phyloP scores from a whole-genome alignment of 352 stramenopile species.

The Globisporangium lucens region DNA sequence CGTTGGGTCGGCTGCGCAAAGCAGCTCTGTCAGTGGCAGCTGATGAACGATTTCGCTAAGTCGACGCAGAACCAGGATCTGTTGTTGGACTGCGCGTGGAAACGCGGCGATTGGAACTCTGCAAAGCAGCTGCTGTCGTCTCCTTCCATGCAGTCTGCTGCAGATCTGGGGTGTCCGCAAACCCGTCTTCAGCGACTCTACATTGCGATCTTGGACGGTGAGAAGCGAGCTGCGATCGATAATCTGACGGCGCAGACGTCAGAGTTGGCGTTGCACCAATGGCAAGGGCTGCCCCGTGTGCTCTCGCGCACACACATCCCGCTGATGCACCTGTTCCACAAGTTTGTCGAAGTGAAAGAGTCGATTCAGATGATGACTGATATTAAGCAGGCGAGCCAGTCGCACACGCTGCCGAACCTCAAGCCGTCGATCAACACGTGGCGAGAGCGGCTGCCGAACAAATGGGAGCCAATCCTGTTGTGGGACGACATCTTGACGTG shows the following conservation, averaged over 20 bases:
- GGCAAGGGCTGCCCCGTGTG: constrained; percentile 84
- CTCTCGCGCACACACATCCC: constrained; percentile 74
- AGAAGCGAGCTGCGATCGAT: constrained; percentile 72
- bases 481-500: constrained; percentile 94
- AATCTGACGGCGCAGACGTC: constrained; percentile 65
- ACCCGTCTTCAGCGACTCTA: constrained; percentile 84
- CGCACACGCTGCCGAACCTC: constrained; percentile 87
- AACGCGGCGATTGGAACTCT: constrained; percentile 87
- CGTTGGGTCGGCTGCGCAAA: constrained; percentile 90
- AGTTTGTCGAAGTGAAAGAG: constrained; percentile 92
- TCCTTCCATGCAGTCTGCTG: constrained; percentile 55
- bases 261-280: constrained; percentile 85
- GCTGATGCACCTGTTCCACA: constrained; percentile 87
- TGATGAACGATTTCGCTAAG: constrained; percentile 92
- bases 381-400: constrained; percentile 77
- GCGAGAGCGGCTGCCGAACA: constrained; percentile 91
- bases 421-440: constrained; percentile 92
- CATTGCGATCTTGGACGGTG: constrained; percentile 82
- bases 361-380: constrained; percentile 90
- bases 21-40: constrained; percentile 91
- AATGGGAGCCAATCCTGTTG: constrained; percentile 90
- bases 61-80: constrained; percentile 91
- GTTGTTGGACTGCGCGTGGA: constrained; percentile 91
- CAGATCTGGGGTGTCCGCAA: constrained; percentile 69
- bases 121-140: constrained; percentile 77